Evolutionary conservation across 179 eudicot genomes (phyloP).

Genomic region (Beta corolliflora): DNA sequence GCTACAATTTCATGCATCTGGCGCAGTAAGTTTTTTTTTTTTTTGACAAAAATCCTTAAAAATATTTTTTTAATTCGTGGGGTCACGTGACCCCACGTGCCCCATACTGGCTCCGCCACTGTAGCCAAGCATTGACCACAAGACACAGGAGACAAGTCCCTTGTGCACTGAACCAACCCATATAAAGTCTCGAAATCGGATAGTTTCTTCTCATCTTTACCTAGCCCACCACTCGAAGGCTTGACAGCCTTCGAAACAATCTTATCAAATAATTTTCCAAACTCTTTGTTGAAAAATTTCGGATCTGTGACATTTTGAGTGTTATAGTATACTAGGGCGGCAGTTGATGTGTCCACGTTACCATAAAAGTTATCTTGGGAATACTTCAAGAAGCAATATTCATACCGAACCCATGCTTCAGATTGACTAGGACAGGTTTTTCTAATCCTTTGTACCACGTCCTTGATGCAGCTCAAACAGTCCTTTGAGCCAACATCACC

Average conservation of each 20-base stretch:
- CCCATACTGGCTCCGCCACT: too few relatives aligned
- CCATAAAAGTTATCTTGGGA: constrained; percentile 49
- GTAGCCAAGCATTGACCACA: too few relatives aligned
- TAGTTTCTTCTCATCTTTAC: constrained; percentile 49
- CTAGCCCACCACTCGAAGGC: constrained; percentile 50
- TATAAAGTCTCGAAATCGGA: constrained; percentile 54
- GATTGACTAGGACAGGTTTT: constrained; percentile 51
- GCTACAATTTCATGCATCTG: too few relatives aligned
- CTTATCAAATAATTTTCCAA: constrained; percentile 46
- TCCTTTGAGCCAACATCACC: constrained; percentile 58
- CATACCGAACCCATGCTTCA: constrained; percentile 75
- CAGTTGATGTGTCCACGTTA: constrained; percentile 51
- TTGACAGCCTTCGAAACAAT: constrained; percentile 44
- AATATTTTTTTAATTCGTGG: too few relatives aligned
- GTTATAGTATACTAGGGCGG: constrained; percentile 41
- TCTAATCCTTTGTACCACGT: constrained; percentile 47
- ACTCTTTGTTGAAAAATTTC: constrained; percentile 45
- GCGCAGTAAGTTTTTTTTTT: too few relatives aligned
- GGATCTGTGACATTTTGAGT: constrained; percentile 53
- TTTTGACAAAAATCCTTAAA: too few relatives aligned
- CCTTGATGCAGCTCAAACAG: constrained; percentile 64
- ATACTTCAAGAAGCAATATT: constrained; percentile 74
- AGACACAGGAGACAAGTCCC: constrained; percentile 48
- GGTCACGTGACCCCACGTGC: too few relatives aligned
- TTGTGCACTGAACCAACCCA: constrained; percentile 73